Evolutionary conservation across 306 rosid genomes (phyloP), one percentile per base, ranked within the genome.

Genomic region (Medicago lupulina): DNA sequence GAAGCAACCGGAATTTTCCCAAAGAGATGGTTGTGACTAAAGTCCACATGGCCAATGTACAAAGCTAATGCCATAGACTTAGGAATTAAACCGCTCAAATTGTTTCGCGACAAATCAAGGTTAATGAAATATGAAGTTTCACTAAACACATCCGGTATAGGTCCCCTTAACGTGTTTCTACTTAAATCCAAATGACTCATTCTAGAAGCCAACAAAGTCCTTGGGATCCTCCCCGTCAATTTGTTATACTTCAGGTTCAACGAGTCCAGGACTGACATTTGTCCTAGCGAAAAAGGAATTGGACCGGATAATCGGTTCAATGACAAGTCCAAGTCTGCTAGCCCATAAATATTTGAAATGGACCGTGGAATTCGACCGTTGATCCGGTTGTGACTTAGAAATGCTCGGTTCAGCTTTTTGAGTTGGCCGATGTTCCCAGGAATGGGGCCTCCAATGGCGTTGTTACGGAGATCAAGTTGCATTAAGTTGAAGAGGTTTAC

Each of bases 381-480:
- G 68, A 93, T 55, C 25, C 74, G 69, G 70, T 93, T 93, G 14
- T 88, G 83, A 61, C 96, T 87, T 21, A 93, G 72, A 5, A 91
- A 73, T 5, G 88, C 88, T 9, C 86, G 86, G 83, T 85, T 93
- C 16, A 93, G 79, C 85, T 75, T 93, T 2, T 4, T 6, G 3
- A 93, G 84, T 13, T 67, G 54, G 16, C 84, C 86, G 25, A 94
- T 66, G 58, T 87, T 78, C 17, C 43, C 15, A 2, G 98, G 97
- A 10, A 91, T 67, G 25, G 77, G 76, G 5, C 97, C 98, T 12
- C 83, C 70, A 4, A 94, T 58, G 7, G 69, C 79, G 76, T 94
- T 94, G 89, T 90, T 91, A 14, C 94, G 87, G 21, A 93, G 94
- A 67, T 93, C 97, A 10, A 93, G 84, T 19, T 80, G 91, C 91